Conservation (phyloP, 495 filamentous ascomycete species). For the Elaphomyces granulatus region DNA sequence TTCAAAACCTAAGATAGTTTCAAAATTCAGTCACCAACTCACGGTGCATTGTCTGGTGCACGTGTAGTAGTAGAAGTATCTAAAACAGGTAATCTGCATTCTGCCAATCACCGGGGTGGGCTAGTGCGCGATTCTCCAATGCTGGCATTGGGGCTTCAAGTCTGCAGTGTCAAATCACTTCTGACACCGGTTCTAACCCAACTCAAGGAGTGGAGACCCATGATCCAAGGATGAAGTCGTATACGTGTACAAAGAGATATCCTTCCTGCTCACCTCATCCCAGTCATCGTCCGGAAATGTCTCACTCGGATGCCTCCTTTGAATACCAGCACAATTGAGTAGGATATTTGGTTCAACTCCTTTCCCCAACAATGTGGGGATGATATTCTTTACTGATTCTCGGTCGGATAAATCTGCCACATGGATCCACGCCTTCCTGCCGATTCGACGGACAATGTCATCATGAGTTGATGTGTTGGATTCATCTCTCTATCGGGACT, state of each 20-base stretch:
- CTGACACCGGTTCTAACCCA: too few relatives aligned
- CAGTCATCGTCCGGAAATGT: slow-evolving; percentile 73
- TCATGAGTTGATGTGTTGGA: slow-evolving; percentile 48
- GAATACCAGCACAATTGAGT: slow-evolving; percentile 77
- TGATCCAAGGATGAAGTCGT: too few relatives aligned
- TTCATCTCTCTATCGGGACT: slow-evolving; percentile 44
- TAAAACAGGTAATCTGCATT: too few relatives aligned
- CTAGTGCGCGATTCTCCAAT: too few relatives aligned
- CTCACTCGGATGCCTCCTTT: slow-evolving; percentile 61
- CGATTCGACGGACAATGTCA: slow-evolving; percentile 43
- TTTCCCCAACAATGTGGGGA: slow-evolving; percentile 45
- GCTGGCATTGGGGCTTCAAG: too few relatives aligned
- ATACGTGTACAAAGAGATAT: too few relatives aligned
- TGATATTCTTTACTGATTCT: slow-evolving; percentile 42
- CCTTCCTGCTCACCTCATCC: slow-evolving; percentile 41
- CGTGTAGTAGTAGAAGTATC: too few relatives aligned
- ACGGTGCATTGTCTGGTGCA: background rate
- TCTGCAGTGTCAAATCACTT: too few relatives aligned
- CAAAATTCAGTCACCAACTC: background rate
- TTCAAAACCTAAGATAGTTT: slow-evolving; percentile 47
- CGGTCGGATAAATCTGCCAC: slow-evolving; percentile 56
- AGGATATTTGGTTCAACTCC: slow-evolving; percentile 53
- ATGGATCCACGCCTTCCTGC: slow-evolving; percentile 55
- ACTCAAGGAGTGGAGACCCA: too few relatives aligned
- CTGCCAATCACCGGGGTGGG: too few relatives aligned